Percentiles rank a stretch among this genome's conserved stretches.
phyloP scores from a whole-genome alignment of 805 yeast species.

The Wickerhamomyces rabaulensis region DNA sequence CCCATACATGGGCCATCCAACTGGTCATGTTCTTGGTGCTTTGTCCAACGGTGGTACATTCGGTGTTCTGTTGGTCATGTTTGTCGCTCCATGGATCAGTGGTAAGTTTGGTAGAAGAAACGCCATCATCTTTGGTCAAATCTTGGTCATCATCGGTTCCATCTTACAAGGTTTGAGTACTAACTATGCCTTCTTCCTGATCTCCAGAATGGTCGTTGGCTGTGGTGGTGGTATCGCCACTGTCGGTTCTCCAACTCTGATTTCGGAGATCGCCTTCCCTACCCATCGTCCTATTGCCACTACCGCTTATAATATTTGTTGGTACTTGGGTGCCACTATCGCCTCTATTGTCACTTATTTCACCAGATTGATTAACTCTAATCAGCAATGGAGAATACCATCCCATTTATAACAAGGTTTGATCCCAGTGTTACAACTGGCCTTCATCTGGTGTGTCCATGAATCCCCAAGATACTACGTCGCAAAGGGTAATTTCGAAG shows the following conservation, averaged over 20 bases:
- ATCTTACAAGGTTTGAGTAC: conserved; percentile 21
- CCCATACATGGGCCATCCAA: conserved; percentile 32
- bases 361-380: conserved; percentile 24
- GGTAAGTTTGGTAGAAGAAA: conserved; percentile 39
- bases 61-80: conserved; percentile 32
- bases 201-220: conserved; percentile 29
- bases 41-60: conserved; percentile 34
- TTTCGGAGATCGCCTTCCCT: conserved; percentile 37
- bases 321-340: conserved; percentile 48
- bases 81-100: conserved; percentile 23
- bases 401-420: conserved; percentile 44
- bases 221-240: conserved; percentile 28
- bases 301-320: conserved; percentile 38
- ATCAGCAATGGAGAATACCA: conserved; percentile 51
- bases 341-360: conserved; percentile 26
- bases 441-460: conserved; percentile 34
- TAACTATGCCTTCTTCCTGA: conserved; percentile 9
- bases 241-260: conserved; percentile 39
- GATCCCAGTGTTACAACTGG: conserved; percentile 39
- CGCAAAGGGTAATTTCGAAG: conserved; percentile 34
- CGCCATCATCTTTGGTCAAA: conserved; percentile 14
- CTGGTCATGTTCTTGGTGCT: conserved; percentile 34
- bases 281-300: conserved; percentile 25
- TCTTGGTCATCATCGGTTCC: conserved; percentile 18
- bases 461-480: conserved; percentile 45